Percentiles rank a stretch among this genome's conserved stretches.
These are phyloP conservation scores for Nakazawaea anatomiae DNA, from an alignment of 805 yeast genomes.

Conservation along the genomic window DNA sequence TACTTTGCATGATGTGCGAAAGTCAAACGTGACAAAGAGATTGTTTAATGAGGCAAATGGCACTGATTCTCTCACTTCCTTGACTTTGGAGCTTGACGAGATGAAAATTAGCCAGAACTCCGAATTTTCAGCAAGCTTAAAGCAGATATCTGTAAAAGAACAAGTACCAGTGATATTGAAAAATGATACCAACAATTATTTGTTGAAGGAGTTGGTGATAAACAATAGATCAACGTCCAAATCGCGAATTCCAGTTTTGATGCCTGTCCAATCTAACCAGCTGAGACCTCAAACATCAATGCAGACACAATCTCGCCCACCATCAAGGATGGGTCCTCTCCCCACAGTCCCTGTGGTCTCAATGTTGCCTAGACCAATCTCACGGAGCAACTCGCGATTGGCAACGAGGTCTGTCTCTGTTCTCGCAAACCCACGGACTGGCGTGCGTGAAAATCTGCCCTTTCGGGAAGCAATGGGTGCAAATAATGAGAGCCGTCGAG, in stretches of 20 bases:
- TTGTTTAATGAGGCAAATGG: background rate
- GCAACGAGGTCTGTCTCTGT: background rate
- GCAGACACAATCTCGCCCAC: background rate
- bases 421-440: too few species aligned
- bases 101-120: slow-evolving; percentile 4
- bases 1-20: too few species aligned
- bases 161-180: slow-evolving; percentile 9
- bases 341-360: too few species aligned
- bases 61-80: background rate
- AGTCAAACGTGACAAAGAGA: slow-evolving; percentile 13
- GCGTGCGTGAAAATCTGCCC: too few species aligned
- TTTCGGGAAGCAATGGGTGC: too few species aligned
- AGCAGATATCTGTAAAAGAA: too few species aligned
- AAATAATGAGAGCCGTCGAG: too few species aligned
- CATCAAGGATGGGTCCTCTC: background rate
- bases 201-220: background rate
- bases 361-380: slow-evolving; percentile 6
- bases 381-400: background rate
- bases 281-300: background rate
- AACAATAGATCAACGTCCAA: background rate
- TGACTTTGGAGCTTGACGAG: background rate
- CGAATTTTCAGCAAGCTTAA: too few species aligned
- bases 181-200: background rate
- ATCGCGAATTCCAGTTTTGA: background rate
- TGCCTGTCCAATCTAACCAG: background rate